Evolutionary conservation across 306 rosid genomes (phyloP).

Genomic region (Cucumis sativus): DNA sequence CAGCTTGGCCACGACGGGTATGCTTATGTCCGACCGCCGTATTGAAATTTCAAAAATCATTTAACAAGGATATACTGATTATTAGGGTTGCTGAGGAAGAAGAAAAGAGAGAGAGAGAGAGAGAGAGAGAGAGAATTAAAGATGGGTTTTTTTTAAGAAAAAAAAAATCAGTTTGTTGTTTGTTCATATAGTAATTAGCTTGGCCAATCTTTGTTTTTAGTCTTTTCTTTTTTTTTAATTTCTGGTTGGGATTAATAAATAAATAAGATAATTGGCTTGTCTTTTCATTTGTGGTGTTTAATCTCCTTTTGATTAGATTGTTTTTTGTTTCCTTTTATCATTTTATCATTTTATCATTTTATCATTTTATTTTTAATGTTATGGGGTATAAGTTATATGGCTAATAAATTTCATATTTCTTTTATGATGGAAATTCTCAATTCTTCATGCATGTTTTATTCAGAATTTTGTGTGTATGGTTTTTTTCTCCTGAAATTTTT

Average conservation of each 20-base stretch:
- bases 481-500: neutral
- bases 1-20: conserved; percentile 61
- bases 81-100: neutral
- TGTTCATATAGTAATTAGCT: neutral
- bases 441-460: neutral
- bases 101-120: neutral
- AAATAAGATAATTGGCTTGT: neutral
- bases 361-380: neutral
- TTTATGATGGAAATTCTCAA: neutral
- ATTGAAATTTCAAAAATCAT: conserved; percentile 7
- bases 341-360: neutral
- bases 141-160: neutral
- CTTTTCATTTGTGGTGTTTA: neutral
- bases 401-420: neutral
- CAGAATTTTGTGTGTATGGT: neutral
- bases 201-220: neutral
- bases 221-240: neutral
- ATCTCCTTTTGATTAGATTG: neutral
- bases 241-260: neutral
- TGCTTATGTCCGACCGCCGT: conserved; percentile 54
- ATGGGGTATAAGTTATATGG: neutral
- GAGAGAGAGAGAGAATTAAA: neutral
- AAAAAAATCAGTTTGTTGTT: neutral
- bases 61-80: neutral
- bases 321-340: neutral